Conservation (phyloP, 2,329 filamentous ascomycete species). For the Beauveria asiatica region DNA sequence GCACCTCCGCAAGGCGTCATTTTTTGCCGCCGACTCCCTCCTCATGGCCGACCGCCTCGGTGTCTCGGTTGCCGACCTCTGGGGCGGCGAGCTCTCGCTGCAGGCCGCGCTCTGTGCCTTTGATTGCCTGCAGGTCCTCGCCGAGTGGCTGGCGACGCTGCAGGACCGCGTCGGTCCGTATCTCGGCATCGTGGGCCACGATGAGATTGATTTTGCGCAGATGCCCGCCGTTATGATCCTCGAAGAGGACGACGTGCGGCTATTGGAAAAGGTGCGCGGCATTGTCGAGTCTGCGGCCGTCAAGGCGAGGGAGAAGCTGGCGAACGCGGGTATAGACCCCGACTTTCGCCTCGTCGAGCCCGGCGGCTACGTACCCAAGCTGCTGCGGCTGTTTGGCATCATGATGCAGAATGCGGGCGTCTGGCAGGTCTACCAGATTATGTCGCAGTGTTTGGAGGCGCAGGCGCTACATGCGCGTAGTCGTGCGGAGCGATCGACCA, state of each 20-base stretch:
- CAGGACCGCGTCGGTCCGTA: conserved; percentile 91
- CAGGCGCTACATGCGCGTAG: conserved; percentile 29
- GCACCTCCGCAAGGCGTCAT: conserved; percentile 87
- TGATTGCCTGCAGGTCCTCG: conserved; percentile 87
- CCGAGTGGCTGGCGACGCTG: conserved; percentile 87
- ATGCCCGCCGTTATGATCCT: conserved; percentile 84
- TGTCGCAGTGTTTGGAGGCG: conserved; percentile 46
- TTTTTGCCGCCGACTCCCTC: conserved; percentile 87
- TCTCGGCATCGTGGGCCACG: conserved; percentile 75
- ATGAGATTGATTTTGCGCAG: conserved; percentile 68
- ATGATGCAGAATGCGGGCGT: conserved; percentile 83
- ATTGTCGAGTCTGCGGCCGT: conserved; percentile 68
- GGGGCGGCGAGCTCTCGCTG: conserved; percentile 75
- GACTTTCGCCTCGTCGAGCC: conserved; percentile 48
- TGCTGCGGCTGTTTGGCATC: conserved; percentile 74
- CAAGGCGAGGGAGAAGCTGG: conserved; percentile 58
- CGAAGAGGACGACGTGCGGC: conserved; percentile 82
- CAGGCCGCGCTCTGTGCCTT: conserved; percentile 89
- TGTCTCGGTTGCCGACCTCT: conserved; percentile 75
- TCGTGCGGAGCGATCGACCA: conserved; percentile 2
- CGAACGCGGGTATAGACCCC: conserved; percentile 43
- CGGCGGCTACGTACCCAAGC: conserved; percentile 74
- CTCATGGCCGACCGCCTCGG: conserved; percentile 81
- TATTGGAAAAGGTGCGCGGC: conserved; percentile 73
- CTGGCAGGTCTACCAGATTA: conserved; percentile 64